Evolutionary conservation across 768 basidiomycete species (phyloP).

Genomic region (Butyriboletus loyo): DNA sequence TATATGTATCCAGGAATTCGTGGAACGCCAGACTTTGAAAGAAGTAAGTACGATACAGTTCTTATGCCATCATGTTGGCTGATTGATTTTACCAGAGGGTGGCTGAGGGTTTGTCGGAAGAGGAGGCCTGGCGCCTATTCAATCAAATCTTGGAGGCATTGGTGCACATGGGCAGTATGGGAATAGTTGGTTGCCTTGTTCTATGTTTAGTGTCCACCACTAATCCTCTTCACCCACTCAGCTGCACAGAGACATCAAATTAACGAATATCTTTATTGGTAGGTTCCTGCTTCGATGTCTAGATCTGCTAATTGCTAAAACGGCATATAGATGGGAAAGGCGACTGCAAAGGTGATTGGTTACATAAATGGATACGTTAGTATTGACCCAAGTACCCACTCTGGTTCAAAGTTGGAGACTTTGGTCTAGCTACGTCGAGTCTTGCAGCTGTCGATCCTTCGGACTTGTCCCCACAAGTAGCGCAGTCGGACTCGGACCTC

Average conservation of each 20-base stretch:
- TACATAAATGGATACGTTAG: neutral
- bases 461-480: constrained; percentile 49
- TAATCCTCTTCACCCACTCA: constrained; percentile 32
- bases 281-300: constrained; percentile 16
- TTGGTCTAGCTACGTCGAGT: constrained; percentile 85
- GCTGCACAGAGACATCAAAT: constrained; percentile 87
- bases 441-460: constrained; percentile 76
- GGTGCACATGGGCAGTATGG: constrained; percentile 81
- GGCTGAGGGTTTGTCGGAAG: constrained; percentile 76
- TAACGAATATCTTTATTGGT: constrained; percentile 95
- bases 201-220: neutral
- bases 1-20: constrained; percentile 62
- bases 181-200: constrained; percentile 59
- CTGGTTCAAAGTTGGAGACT: constrained; percentile 70
- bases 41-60: constrained; percentile 47
- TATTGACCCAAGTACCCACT: neutral
- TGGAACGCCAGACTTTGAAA: constrained; percentile 84
- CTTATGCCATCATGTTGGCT: neutral
- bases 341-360: constrained; percentile 66
- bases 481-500: constrained; percentile 60
- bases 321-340: constrained; percentile 63
- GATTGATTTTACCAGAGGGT: constrained; percentile 48
- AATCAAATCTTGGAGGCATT: constrained; percentile 88
- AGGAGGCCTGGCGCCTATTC: constrained; percentile 87
- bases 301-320: neutral